These are phyloP conservation scores for Jamesozyma gamospora DNA, from an alignment of 805 yeast species.

Conservation along the genomic window DNA sequence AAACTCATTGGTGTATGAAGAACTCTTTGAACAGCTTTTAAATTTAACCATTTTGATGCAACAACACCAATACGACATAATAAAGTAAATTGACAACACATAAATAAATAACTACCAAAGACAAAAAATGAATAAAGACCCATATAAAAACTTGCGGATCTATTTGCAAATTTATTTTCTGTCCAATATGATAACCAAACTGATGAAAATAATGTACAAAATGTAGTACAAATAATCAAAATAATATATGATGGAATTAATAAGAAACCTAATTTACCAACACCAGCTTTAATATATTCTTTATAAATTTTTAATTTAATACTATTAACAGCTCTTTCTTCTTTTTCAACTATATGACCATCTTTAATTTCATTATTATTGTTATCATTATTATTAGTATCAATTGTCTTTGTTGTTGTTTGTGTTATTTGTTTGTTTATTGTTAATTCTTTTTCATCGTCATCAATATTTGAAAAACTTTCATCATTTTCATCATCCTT, in stretches of 20 bases:
- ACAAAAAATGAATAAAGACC: slow-evolving; percentile 64
- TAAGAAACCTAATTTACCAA: slow-evolving; percentile 34
- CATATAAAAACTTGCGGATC: slow-evolving; percentile 52
- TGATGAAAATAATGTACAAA: slow-evolving; percentile 26
- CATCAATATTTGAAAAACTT: slow-evolving; percentile 15
- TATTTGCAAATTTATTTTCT: slow-evolving; percentile 38
- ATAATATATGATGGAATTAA: slow-evolving; percentile 17
- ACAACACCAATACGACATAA: slow-evolving; percentile 36
- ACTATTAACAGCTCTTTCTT: slow-evolving; percentile 50
- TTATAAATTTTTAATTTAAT: slow-evolving; percentile 40
- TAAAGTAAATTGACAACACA: slow-evolving; percentile 26
- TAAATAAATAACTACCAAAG: slow-evolving; percentile 37
- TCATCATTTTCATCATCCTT: slow-evolving; percentile 24
- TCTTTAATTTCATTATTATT: slow-evolving; percentile 9
- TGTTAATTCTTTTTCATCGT: slow-evolving; percentile 7
- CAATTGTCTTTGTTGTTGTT: slow-evolving; percentile 9
- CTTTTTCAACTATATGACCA: slow-evolving; percentile 39
- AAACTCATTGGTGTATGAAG: slow-evolving; percentile 75
- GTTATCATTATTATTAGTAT: slow-evolving; percentile 14
- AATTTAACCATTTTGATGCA: slow-evolving; percentile 50
- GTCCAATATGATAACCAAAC: slow-evolving; percentile 85
- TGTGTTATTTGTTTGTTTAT: background rate
- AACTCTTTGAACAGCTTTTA: slow-evolving; percentile 48
- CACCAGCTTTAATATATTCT: slow-evolving; percentile 44
- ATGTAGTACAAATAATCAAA: slow-evolving; percentile 22